Percentiles rank a stretch among this genome's conserved stretches.
Evolutionary conservation across 2,329 filamentous ascomycete genomes (phyloP).

Genomic region (Ceratocystis ficicola): DNA sequence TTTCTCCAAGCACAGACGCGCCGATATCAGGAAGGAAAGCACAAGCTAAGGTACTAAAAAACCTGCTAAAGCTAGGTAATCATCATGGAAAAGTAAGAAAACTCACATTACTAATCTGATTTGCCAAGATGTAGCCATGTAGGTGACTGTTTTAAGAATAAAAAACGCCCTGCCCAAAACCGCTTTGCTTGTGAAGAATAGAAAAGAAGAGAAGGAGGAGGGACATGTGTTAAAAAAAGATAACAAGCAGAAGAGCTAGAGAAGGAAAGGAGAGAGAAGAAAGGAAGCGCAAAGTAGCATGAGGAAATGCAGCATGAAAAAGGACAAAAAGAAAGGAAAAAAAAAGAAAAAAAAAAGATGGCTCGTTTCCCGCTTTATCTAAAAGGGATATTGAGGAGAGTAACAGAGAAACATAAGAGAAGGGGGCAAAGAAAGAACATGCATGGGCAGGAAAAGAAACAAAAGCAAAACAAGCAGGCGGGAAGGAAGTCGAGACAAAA

Average conservation of each 20-base stretch:
- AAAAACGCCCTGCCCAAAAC: slow-evolving; percentile 10
- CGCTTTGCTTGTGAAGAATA: slow-evolving; percentile 11
- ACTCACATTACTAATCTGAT: neutral
- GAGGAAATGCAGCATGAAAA: neutral
- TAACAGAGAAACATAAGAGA: slow-evolving; percentile 7
- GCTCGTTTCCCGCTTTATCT: neutral
- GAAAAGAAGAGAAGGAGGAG: neutral
- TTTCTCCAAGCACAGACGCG: neutral
- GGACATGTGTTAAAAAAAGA: neutral
- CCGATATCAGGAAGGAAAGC: neutral
- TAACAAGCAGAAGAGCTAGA: neutral
- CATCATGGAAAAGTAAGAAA: neutral
- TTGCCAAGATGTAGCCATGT: neutral
- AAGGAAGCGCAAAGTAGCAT: neutral
- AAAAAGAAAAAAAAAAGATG: neutral
- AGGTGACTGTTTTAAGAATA: neutral
- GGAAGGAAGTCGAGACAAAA: slow-evolving; percentile 7
- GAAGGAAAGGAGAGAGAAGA: neutral
- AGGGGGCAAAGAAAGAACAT: slow-evolving; percentile 9
- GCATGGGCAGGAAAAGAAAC: neutral
- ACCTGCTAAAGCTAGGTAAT: too few relatives aligned
- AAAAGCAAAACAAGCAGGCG: slow-evolving; percentile 5
- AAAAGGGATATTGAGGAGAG: slow-evolving; percentile 5
- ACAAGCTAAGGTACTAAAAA: neutral
- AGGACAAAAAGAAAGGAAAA: neutral